A percentile compares a stretch with the other conserved stretches of the same genome.
phyloP scores from a whole-genome alignment of 192 early-diverging fungal genomes.

The Entrophospora sp. region DNA sequence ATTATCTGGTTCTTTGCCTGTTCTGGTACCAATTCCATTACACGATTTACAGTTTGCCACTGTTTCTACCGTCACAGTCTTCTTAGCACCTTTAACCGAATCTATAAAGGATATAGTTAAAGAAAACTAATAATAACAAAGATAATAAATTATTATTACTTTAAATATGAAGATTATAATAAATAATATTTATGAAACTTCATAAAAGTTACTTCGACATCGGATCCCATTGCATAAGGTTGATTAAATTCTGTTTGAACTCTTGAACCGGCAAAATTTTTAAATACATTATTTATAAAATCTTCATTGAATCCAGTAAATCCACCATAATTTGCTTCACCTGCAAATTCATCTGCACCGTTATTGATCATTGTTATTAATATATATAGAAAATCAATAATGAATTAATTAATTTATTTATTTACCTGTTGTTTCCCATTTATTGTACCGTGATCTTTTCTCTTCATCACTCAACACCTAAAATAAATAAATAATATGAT shows the following conservation, averaged over 20 bases:
- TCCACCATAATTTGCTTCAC: slow-evolving; percentile 48
- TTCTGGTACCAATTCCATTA: slow-evolving; percentile 70
- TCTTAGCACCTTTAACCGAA: slow-evolving; percentile 71
- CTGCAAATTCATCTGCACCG: slow-evolving; percentile 51
- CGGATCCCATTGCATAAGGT: slow-evolving; percentile 40
- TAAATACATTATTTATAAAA: no score
- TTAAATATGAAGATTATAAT: not conserved
- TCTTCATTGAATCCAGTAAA: no score
- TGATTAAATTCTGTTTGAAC: not conserved
- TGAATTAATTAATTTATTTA: not conserved
- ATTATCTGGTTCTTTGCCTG: slow-evolving; percentile 55
- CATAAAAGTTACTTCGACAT: slow-evolving; percentile 49
- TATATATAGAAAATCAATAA: slow-evolving; percentile 13
- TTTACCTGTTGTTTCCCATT: slow-evolving; percentile 62
- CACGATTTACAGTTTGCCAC: slow-evolving; percentile 73
- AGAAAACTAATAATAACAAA: slow-evolving; percentile 24
- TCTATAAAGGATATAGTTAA: slow-evolving; percentile 83
- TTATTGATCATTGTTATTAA: slow-evolving; percentile 1
- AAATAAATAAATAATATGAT: not conserved
- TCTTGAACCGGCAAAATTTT: slow-evolving; percentile 32
- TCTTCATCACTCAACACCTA: slow-evolving; percentile 83
- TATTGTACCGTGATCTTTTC: slow-evolving; percentile 87
- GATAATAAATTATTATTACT: no score
- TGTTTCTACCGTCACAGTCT: slow-evolving; percentile 53
- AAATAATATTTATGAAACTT: no score